A percentile compares a stretch with the other conserved stretches of the same genome.
Evolutionary conservation across 2,329 filamentous ascomycete species (phyloP).

Genomic region (Chalaropsis thielavioides): DNA sequence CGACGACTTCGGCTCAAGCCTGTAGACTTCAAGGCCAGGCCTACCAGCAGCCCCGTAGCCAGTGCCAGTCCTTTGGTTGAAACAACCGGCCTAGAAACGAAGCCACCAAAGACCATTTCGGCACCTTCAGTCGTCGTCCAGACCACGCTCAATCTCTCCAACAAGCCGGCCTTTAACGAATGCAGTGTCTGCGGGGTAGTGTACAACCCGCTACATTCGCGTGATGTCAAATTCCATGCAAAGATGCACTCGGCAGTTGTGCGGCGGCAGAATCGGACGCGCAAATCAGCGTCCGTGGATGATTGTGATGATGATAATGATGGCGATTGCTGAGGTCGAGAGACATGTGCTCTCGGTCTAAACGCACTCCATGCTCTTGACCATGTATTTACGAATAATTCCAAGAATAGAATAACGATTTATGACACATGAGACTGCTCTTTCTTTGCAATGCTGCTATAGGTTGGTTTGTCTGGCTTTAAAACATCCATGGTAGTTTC

Average conservation of each 20-base stretch:
- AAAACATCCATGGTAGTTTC: too few relatives aligned
- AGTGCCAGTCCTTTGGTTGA: not conserved
- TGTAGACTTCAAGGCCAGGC: not conserved
- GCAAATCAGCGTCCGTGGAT: not conserved
- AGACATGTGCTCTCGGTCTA: not conserved
- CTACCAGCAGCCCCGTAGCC: not conserved
- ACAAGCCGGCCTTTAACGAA: slow-evolving; percentile 30
- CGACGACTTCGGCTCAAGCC: slow-evolving; percentile 5
- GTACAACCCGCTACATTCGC: slow-evolving; percentile 31
- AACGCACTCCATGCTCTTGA: not conserved
- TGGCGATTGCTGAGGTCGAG: not conserved
- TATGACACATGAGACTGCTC: too few relatives aligned
- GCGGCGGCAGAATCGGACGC: slow-evolving; percentile 21
- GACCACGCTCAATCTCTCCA: slow-evolving; percentile 32
- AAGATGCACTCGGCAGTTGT: slow-evolving; percentile 28
- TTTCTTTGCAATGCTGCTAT: too few relatives aligned
- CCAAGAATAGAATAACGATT: not conserved
- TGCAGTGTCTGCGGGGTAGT: slow-evolving; percentile 31
- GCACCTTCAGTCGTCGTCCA: slow-evolving; percentile 23
- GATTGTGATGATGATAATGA: not conserved
- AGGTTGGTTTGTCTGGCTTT: too few relatives aligned
- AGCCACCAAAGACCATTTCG: not conserved
- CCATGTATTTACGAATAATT: slow-evolving; percentile 1
- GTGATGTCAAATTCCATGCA: slow-evolving; percentile 31
- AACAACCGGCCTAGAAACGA: not conserved